Percentiles rank a stretch among this genome's conserved stretches.
Evolutionary conservation across 1,284 basidiomycete genomes (phyloP).

Genomic region (Leccinum pachyderme): DNA sequence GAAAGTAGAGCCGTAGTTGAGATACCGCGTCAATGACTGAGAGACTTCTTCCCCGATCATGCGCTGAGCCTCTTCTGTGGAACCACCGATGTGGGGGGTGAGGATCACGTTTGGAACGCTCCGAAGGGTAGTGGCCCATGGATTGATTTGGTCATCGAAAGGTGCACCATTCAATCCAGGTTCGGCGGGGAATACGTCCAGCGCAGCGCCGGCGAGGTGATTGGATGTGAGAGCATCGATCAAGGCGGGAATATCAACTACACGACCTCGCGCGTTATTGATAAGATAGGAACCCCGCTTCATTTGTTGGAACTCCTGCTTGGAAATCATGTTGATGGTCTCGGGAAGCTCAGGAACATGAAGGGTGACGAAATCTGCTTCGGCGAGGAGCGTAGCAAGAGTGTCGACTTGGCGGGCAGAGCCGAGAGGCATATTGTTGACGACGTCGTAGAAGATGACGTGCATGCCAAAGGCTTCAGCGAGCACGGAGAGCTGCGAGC

Average conservation of each 20-base stretch:
- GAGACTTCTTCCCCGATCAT: slow-evolving; percentile 98
- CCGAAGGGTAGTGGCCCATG: slow-evolving; percentile 76
- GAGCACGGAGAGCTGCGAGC: slow-evolving; percentile 94
- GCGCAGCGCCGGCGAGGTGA: slow-evolving; percentile 89
- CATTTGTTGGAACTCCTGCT: slow-evolving; percentile 82
- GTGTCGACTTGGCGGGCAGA: slow-evolving; percentile 87
- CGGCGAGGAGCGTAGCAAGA: slow-evolving; percentile 74
- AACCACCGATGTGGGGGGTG: slow-evolving; percentile 98
- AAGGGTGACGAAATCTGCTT: slow-evolving; percentile 92
- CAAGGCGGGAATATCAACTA: slow-evolving; percentile 93
- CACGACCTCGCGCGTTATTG: slow-evolving; percentile 96
- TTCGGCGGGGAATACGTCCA: slow-evolving; percentile 95
- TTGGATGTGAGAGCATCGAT: slow-evolving; percentile 79
- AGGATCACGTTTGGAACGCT: slow-evolving; percentile 86
- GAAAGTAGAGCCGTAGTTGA: slow-evolving; percentile 88
- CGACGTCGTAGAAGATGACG: slow-evolving; percentile 93
- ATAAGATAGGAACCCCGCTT: slow-evolving; percentile 95
- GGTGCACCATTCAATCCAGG: slow-evolving; percentile 87
- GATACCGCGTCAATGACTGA: slow-evolving; percentile 82
- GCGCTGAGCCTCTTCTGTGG: slow-evolving; percentile 97
- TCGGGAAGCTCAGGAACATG: slow-evolving; percentile 97
- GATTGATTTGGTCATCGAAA: slow-evolving; percentile 84
- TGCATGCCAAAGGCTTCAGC: slow-evolving; percentile 96
- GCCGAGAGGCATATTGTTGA: slow-evolving; percentile 98
- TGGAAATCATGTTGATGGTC: slow-evolving; percentile 92